Conservation (phyloP, 768 basidiomycete genomes). For the Phlebiopsis flavidoalba region DNA sequence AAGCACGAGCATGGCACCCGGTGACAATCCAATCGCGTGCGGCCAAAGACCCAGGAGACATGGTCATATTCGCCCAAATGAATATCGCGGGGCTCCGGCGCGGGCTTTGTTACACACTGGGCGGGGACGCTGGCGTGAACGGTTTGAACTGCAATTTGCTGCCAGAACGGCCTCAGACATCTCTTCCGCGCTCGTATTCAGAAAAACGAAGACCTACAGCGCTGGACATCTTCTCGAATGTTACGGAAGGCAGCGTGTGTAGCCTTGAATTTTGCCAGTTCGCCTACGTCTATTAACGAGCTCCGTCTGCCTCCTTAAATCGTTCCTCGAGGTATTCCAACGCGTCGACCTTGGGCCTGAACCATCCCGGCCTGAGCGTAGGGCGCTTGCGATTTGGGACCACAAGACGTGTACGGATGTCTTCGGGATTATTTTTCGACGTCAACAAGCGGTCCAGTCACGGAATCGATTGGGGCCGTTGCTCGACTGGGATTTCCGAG, state of each 20-base stretch:
- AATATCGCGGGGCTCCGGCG: constrained; percentile 94
- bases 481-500: constrained; percentile 92
- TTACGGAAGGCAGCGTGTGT: constrained; percentile 90
- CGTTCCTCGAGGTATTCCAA: constrained; percentile 79
- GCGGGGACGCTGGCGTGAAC: constrained; percentile 69
- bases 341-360: constrained; percentile 76
- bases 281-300: constrained; percentile 69
- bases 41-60: constrained; percentile 50
- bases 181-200: background rate
- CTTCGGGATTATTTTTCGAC: constrained; percentile 52
- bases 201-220: constrained; percentile 63
- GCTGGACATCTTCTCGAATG: constrained; percentile 92
- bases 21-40: constrained; percentile 72
- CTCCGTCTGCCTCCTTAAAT: constrained; percentile 81
- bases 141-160: constrained; percentile 88
- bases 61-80: constrained; percentile 89
- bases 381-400: constrained; percentile 75
- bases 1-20: constrained; percentile 59
- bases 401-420: constrained; percentile 52
- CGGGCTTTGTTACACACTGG: constrained; percentile 63
- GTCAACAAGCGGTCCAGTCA: constrained; percentile 30
- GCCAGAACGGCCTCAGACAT: background rate
- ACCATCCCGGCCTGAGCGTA: constrained; percentile 70
- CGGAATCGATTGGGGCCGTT: constrained; percentile 39
- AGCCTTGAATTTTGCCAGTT: constrained; percentile 69